A percentile compares a stretch with the other conserved stretches of the same genome.
These are phyloP conservation scores for Leccinum olivaceoglutinosum DNA, from an alignment of 1,284 basidiomycete genomes.

Conservation along the genomic window DNA sequence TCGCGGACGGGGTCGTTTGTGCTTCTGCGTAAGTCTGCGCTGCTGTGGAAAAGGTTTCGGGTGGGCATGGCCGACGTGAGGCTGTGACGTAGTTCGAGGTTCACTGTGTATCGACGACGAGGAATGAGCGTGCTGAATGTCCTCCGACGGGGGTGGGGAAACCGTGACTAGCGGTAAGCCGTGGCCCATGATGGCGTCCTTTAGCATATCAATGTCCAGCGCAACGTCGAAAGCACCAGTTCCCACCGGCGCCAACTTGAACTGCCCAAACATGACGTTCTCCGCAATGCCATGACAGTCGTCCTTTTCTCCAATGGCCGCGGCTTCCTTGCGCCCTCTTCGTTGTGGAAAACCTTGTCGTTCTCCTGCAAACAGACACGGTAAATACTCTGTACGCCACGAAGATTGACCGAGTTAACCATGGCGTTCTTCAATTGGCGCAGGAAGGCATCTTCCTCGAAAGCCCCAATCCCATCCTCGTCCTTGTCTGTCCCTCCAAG, in stretches of 20 bases:
- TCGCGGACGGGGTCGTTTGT: too few species aligned
- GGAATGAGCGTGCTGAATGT: neutral
- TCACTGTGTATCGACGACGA: neutral
- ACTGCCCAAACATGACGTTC: conserved; percentile 91
- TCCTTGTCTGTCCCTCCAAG: conserved; percentile 88
- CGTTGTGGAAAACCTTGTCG: conserved; percentile 70
- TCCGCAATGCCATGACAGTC: conserved; percentile 98
- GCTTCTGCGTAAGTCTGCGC: conserved; percentile 6
- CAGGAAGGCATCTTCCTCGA: conserved; percentile 96
- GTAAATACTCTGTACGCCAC: conserved; percentile 88
- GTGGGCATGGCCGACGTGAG: conserved; percentile 2
- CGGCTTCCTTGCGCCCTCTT: conserved; percentile 83
- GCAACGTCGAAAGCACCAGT: conserved; percentile 95
- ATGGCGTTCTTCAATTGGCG: conserved; percentile 95
- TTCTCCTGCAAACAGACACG: conserved; percentile 92
- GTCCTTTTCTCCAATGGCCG: conserved; percentile 95
- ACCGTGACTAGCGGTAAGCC: conserved; percentile 13
- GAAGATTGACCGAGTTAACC: conserved; percentile 92
- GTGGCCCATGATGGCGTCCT: conserved; percentile 76
- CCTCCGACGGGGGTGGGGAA: conserved; percentile 9
- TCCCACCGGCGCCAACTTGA: conserved; percentile 93
- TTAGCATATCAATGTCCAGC: conserved; percentile 96
- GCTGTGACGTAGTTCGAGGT: conserved; percentile 5
- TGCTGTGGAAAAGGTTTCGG: conserved; percentile 5
- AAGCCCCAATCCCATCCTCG: conserved; percentile 67